Conservation (phyloP, 2,329 filamentous ascomycete genomes). For the Fusarium buxicola region DNA sequence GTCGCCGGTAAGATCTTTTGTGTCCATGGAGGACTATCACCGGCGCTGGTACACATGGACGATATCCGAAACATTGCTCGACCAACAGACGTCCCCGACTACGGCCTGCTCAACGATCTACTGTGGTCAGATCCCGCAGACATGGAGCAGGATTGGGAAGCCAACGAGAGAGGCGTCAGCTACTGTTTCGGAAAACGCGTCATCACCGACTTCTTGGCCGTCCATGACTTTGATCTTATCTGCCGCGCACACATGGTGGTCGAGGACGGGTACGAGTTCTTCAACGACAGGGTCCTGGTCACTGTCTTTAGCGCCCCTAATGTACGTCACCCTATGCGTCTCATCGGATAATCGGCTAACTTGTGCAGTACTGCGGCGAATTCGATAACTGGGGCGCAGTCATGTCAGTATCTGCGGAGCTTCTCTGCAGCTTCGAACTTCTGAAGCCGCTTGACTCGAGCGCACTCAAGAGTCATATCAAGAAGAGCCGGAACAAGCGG, state of each 20-base stretch:
- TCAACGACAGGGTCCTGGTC: slow-evolving; percentile 94
- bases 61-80: slow-evolving; percentile 96
- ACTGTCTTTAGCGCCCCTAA: slow-evolving; percentile 98
- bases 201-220: slow-evolving; percentile 93
- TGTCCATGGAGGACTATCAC: slow-evolving; percentile 87
- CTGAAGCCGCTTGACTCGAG: slow-evolving; percentile 96
- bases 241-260: slow-evolving; percentile 99
- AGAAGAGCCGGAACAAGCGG: slow-evolving; percentile 94
- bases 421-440: slow-evolving; percentile 96
- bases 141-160: slow-evolving; percentile 98
- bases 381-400: slow-evolving; percentile 99
- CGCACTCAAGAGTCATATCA: slow-evolving; percentile 97
- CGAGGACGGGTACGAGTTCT: slow-evolving; percentile 99
- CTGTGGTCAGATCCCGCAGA: slow-evolving; percentile 99
- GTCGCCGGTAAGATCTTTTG: slow-evolving; percentile 99
- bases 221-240: slow-evolving; percentile 99
- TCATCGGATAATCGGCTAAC: slow-evolving; percentile 43
- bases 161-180: slow-evolving; percentile 98
- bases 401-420: slow-evolving; percentile 94
- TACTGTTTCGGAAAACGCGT: slow-evolving; percentile 99
- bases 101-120: slow-evolving; percentile 95
- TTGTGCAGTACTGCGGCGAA: slow-evolving; percentile 89
- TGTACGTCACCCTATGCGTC: slow-evolving; percentile 70
- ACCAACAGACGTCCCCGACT: slow-evolving; percentile 92
- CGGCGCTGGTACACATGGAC: slow-evolving; percentile 95